phyloP scores from a whole-genome alignment of 1,284 basidiomycete species.

The Grifola frondosa region DNA sequence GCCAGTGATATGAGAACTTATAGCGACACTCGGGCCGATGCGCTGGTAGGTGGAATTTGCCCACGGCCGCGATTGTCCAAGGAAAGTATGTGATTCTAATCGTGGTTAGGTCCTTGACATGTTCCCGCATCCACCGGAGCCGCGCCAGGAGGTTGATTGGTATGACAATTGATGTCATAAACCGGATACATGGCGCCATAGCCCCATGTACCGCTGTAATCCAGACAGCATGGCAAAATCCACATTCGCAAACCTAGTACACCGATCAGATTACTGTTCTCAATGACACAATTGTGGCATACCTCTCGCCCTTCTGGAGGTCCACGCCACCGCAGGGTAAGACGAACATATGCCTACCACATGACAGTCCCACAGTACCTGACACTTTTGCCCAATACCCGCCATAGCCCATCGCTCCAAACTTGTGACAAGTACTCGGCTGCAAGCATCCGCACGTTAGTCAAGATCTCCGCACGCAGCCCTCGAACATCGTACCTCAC shows the following conservation, averaged over 20 bases:
- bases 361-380: neutral
- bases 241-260: too few relatives aligned
- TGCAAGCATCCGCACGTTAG: neutral
- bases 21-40: slow-evolving; percentile 18
- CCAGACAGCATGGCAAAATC: slow-evolving; percentile 7
- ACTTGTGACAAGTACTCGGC: slow-evolving; percentile 3
- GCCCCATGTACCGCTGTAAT: slow-evolving; percentile 2
- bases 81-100: too few relatives aligned
- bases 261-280: too few relatives aligned
- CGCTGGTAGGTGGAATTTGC: slow-evolving; percentile 22
- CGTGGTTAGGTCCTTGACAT: too few relatives aligned
- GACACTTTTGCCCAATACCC: slow-evolving; percentile 4
- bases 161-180: slow-evolving; percentile 16
- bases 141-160: slow-evolving; percentile 2
- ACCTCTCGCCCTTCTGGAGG: slow-evolving; percentile 2
- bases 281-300: neutral
- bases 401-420: slow-evolving; percentile 7
- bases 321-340: slow-evolving; percentile 3
- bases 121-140: too few relatives aligned
- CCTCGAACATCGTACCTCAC: slow-evolving; percentile 2
- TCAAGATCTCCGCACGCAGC: too few relatives aligned
- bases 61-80: slow-evolving; percentile 12
- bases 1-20: slow-evolving; percentile 18
- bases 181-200: neutral
- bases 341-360: slow-evolving; percentile 3